Percentiles rank a stretch among this genome's conserved stretches.
These are phyloP conservation scores for Colletotrichum horii DNA, from an alignment of 2,329 filamentous ascomycete genomes.

Conservation along the genomic window DNA sequence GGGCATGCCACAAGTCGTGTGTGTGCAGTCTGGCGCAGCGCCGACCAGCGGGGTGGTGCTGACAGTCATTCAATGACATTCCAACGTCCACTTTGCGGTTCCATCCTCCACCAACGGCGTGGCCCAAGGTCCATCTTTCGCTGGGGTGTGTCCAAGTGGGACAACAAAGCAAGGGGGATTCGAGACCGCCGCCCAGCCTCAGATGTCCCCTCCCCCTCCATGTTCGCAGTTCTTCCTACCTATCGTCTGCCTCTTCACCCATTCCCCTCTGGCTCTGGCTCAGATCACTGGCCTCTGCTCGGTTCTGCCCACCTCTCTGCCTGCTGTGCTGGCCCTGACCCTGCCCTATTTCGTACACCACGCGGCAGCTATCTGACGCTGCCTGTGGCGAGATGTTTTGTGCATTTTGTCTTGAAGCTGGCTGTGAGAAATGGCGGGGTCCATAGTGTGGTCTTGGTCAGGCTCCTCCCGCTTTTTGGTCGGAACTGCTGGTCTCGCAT, in stretches of 20 bases:
- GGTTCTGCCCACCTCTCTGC: neutral
- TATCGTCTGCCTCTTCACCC: neutral
- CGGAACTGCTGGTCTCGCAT: neutral
- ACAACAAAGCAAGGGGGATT: slow-evolving; percentile 12
- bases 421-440: neutral
- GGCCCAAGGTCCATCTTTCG: neutral
- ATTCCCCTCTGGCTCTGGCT: neutral
- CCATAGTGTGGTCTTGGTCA: neutral
- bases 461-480: neutral
- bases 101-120: neutral
- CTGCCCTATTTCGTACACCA: neutral
- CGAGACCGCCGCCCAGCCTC: neutral
- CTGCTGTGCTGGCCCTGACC: neutral
- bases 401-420: neutral
- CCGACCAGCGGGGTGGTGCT: neutral
- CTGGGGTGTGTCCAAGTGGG: slow-evolving; percentile 8
- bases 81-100: neutral
- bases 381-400: neutral
- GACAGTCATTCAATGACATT: slow-evolving; percentile 14
- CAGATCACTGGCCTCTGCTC: neutral
- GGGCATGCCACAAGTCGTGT: neutral
- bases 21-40: neutral
- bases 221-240: neutral
- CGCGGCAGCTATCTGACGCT: neutral
- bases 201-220: neutral